Conservation (phyloP, 2,329 filamentous ascomycete genomes). For the Trichophyton verrucosum region DNA sequence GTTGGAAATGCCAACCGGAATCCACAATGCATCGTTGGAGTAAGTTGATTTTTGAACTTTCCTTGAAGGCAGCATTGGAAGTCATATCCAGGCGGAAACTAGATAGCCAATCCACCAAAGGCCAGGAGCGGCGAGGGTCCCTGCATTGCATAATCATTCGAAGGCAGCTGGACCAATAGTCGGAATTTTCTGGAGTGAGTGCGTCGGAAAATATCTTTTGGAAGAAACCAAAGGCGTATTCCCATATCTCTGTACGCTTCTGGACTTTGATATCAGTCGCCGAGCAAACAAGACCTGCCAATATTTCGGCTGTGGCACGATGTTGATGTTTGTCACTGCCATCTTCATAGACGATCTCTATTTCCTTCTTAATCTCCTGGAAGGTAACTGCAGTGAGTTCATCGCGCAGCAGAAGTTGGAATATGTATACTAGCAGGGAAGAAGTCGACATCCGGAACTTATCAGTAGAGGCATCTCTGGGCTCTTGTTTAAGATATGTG, state of each 20-base stretch:
- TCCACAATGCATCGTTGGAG: conserved; percentile 80
- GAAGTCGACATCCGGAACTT: conserved; percentile 82
- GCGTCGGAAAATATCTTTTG: conserved; percentile 79
- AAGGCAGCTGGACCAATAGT: conserved; percentile 90
- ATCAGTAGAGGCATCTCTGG: conserved; percentile 66
- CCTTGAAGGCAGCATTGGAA: conserved; percentile 96
- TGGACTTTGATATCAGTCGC: conserved; percentile 65
- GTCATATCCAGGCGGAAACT: conserved; percentile 84
- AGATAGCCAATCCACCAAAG: conserved; percentile 69
- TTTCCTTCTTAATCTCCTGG: conserved; percentile 74
- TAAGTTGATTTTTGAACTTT: conserved; percentile 88
- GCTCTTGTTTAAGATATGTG: conserved; percentile 90
- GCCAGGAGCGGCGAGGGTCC: conserved; percentile 76
- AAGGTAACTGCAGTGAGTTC: conserved; percentile 66
- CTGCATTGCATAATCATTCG: conserved; percentile 80
- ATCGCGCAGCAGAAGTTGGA: conserved; percentile 70
- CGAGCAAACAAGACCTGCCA: conserved; percentile 71
- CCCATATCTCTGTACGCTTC: conserved; percentile 67
- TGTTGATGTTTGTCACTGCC: conserved; percentile 97
- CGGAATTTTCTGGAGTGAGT: conserved; percentile 82
- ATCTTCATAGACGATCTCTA: conserved; percentile 68
- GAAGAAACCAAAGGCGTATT: conserved; percentile 79
- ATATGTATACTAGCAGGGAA: conserved; percentile 75
- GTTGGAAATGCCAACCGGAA: conserved; percentile 89
- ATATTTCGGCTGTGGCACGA: conserved; percentile 84